phyloP scores from a whole-genome alignment of 2,329 filamentous ascomycete genomes.

The Penicillium sp. region DNA sequence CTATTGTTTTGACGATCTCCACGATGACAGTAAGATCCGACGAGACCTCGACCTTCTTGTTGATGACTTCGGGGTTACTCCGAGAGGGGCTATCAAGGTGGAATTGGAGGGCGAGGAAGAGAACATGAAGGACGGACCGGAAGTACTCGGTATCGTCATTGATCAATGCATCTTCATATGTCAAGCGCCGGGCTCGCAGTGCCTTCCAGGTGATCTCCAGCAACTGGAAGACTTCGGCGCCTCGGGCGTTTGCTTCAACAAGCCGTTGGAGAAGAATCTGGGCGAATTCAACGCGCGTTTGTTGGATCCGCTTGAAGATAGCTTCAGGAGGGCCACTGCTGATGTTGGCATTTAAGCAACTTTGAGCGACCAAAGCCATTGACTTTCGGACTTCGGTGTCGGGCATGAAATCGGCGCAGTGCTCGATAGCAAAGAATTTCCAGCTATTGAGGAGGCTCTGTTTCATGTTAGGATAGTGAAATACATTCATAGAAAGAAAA shows the following conservation, averaged over 20 bases:
- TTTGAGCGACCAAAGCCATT: constrained; percentile 69
- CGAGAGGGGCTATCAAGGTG: constrained; percentile 38
- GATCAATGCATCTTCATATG: constrained; percentile 58
- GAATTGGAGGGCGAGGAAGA: constrained; percentile 73
- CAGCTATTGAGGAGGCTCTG: constrained; percentile 80
- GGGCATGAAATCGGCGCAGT: constrained; percentile 61
- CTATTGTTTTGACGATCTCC: constrained; percentile 73
- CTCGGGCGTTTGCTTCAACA: constrained; percentile 53
- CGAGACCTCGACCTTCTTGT: constrained; percentile 38
- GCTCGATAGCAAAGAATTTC: constrained; percentile 80
- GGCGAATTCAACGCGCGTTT: constrained; percentile 73
- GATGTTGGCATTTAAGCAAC: constrained; percentile 75
- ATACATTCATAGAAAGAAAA: background rate
- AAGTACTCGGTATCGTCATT: constrained; percentile 66
- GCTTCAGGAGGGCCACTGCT: constrained; percentile 67
- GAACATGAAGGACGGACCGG: constrained; percentile 73
- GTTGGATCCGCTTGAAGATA: constrained; percentile 75
- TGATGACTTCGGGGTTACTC: constrained; percentile 34
- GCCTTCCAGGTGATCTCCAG: constrained; percentile 60
- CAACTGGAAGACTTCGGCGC: constrained; percentile 52
- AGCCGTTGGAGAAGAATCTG: constrained; percentile 79
- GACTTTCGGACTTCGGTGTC: constrained; percentile 60
- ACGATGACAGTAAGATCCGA: constrained; percentile 60
- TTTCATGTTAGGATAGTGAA: constrained; percentile 29
- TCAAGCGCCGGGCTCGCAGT: constrained; percentile 51